A percentile compares a stretch with the other conserved stretches of the same genome.
Evolutionary conservation across 257 asterid species (phyloP).

Genomic region (Ophiorrhiza pumila): DNA sequence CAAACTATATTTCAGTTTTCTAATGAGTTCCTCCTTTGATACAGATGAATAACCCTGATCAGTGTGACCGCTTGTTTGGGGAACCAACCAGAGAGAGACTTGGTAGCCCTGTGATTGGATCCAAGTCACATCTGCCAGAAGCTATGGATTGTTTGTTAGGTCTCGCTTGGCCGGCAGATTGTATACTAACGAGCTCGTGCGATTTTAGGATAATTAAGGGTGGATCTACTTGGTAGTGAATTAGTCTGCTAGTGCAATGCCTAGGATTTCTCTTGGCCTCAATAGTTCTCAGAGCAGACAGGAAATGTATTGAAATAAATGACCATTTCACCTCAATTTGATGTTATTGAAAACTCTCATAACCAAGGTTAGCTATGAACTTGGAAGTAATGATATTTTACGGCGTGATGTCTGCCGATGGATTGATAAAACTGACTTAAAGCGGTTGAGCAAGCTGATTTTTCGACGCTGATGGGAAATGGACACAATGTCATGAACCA

Average conservation of each 20-base stretch:
- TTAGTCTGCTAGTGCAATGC: neutral
- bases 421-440: too few relatives aligned
- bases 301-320: neutral
- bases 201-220: neutral
- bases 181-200: neutral
- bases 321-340: neutral
- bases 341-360: neutral
- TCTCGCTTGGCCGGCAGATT: neutral
- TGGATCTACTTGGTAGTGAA: neutral
- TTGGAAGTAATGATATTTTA: too few relatives aligned
- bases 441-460: too few relatives aligned
- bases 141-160: neutral
- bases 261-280: neutral
- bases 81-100: neutral
- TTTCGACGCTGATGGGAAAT: too few relatives aligned
- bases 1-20: neutral
- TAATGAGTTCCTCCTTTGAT: neutral
- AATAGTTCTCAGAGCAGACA: neutral
- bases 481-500: too few relatives aligned
- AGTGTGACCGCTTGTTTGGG: neutral
- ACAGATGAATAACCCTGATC: slow-evolving; percentile 6
- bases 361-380: too few relatives aligned
- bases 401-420: too few relatives aligned
- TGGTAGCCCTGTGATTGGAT: neutral
- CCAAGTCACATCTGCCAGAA: neutral